phyloP scores from a whole-genome alignment of 2,329 filamentous ascomycete species.

The Xylariaceae sp. region DNA sequence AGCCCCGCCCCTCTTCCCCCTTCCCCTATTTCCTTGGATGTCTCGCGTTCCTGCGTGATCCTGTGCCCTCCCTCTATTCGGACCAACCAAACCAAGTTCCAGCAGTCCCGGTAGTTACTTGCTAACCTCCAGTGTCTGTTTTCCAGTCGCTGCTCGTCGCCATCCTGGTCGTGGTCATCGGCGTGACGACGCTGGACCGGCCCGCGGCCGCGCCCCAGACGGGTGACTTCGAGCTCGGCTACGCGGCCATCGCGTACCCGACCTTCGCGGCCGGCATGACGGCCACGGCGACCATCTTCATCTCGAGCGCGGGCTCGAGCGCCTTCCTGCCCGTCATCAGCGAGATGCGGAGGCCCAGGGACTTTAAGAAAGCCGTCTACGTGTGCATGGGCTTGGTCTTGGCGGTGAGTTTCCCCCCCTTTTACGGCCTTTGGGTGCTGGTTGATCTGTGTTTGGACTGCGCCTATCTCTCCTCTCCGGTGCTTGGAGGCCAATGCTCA shows the following conservation, averaged over 20 bases:
- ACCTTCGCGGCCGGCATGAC: constrained; percentile 52
- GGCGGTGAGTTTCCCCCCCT: constrained; percentile 13
- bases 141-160: constrained; percentile 50
- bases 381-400: constrained; percentile 52
- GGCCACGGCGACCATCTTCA: constrained; percentile 51
- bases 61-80: no score
- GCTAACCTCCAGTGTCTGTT: no score
- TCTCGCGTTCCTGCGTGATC: no score
- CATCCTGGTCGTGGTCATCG: constrained; percentile 50
- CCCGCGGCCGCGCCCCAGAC: constrained; percentile 53
- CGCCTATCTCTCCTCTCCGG: constrained; percentile 1
- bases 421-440: neutral
- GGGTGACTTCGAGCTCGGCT: constrained; percentile 53
- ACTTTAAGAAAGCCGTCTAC: constrained; percentile 54
- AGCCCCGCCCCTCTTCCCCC: no score
- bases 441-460: no score
- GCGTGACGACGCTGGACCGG: constrained; percentile 47
- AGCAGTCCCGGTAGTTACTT: no score
- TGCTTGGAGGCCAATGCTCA: neutral
- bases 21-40: no score
- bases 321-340: constrained; percentile 58
- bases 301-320: constrained; percentile 49
- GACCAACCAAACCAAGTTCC: no score
- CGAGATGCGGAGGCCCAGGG: constrained; percentile 53
- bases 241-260: constrained; percentile 45